Conservation (phyloP, 345 rosid species). For the Euphorbia pulcherrima region DNA sequence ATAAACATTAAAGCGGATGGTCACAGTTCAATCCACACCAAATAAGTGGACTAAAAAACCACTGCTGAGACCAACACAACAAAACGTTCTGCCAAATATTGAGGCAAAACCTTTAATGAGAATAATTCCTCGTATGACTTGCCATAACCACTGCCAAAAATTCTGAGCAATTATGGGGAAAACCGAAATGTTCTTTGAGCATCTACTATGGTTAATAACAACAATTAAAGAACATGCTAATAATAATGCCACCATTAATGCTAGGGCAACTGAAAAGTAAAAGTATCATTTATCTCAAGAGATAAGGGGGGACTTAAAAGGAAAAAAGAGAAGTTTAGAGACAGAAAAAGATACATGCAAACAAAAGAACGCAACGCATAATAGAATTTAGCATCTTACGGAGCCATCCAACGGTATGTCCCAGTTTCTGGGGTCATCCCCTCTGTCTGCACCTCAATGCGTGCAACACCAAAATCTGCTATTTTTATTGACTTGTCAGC, state of each 20-base stretch:
- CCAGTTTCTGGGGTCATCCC: conserved; percentile 35
- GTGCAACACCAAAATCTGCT: conserved; percentile 33
- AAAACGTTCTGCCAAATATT: too few relatives aligned
- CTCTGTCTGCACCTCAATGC: conserved; percentile 33
- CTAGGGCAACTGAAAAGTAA: not conserved
- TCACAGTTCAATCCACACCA: not conserved
- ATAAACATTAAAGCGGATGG: not conserved
- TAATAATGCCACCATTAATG: not conserved
- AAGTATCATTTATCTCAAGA: not conserved
- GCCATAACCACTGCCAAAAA: too few relatives aligned
- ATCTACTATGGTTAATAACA: too few relatives aligned
- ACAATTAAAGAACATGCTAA: not conserved
- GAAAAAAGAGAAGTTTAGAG: not conserved
- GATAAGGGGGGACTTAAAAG: not conserved
- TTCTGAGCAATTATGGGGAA: too few relatives aligned
- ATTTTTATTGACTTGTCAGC: conserved; percentile 31
- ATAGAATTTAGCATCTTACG: conserved; percentile 21
- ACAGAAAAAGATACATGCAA: not conserved
- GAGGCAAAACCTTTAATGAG: too few relatives aligned
- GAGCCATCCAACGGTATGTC: conserved; percentile 35
- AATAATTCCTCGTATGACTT: too few relatives aligned
- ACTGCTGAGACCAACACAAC: not conserved
- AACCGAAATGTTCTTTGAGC: too few relatives aligned
- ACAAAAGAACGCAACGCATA: not conserved
- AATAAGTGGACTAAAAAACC: not conserved